Evolutionary conservation across 805 yeast species (phyloP).

Genomic region (Zygotorulaspora chibaensis): DNA sequence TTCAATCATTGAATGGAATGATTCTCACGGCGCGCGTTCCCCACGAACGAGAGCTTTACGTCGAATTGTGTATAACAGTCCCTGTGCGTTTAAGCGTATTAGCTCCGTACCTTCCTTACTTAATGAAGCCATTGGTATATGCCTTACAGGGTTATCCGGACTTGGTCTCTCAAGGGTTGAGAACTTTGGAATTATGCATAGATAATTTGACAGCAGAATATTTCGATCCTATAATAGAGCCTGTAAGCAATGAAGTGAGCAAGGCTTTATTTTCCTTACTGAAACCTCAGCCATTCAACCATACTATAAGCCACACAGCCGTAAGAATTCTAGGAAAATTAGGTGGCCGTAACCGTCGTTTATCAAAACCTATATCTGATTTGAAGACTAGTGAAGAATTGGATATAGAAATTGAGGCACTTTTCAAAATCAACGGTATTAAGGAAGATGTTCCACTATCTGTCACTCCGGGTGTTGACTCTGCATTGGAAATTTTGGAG

Average conservation of each 20-base stretch:
- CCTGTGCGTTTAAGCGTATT: constrained; percentile 91
- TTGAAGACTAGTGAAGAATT: constrained; percentile 48
- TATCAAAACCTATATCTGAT: constrained; percentile 70
- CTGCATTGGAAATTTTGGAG: constrained; percentile 72
- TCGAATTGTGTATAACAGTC: constrained; percentile 89
- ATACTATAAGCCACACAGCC: constrained; percentile 92
- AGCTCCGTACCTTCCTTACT: constrained; percentile 84
- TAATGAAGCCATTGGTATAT: constrained; percentile 86
- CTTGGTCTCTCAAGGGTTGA: constrained; percentile 85
- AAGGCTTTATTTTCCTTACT: constrained; percentile 87
- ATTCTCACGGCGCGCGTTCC: constrained; percentile 79
- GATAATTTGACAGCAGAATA: constrained; percentile 95
- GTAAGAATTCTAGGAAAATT: constrained; percentile 88
- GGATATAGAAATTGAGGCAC: constrained; percentile 68
- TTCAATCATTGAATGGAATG: constrained; percentile 81
- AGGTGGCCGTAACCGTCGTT: constrained; percentile 92
- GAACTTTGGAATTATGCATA: constrained; percentile 92
- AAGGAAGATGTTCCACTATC: constrained; percentile 60
- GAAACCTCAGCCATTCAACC: constrained; percentile 89
- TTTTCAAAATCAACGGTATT: constrained; percentile 69
- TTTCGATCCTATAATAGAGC: constrained; percentile 95
- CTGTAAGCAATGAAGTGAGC: constrained; percentile 92
- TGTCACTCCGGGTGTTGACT: constrained; percentile 74
- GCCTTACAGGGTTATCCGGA: constrained; percentile 91
- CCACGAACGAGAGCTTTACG: constrained; percentile 89